Percentiles rank a stretch among this genome's conserved stretches.
These are phyloP conservation scores for Daldinia sp. DNA, from an alignment of 2,329 filamentous ascomycete species.

Conservation along the genomic window DNA sequence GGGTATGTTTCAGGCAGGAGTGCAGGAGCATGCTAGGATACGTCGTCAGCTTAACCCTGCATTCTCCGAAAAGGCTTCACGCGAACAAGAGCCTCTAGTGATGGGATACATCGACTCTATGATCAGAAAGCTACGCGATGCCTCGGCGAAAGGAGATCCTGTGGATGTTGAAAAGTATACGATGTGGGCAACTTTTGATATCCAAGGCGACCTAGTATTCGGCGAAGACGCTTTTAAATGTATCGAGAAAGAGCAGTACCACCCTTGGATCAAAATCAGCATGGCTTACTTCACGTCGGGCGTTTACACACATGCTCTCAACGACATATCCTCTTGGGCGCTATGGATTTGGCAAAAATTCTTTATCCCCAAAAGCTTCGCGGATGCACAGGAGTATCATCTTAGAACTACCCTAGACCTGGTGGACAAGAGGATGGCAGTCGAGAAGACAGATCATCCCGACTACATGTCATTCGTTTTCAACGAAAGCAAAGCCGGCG, in stretches of 20 bases:
- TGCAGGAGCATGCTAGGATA: slow-evolving; percentile 29
- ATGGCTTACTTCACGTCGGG: slow-evolving; percentile 24
- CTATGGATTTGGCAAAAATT: slow-evolving; percentile 30
- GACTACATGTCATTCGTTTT: slow-evolving; percentile 35
- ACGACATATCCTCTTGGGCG: slow-evolving; percentile 30
- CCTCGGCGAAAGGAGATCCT: slow-evolving; percentile 4
- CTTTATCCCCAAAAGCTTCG: slow-evolving; percentile 15
- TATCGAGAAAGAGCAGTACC: slow-evolving; percentile 25
- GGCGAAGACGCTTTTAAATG: slow-evolving; percentile 33
- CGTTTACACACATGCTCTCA: slow-evolving; percentile 23
- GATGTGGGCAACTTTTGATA: slow-evolving; percentile 34
- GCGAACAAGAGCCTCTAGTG: slow-evolving; percentile 40
- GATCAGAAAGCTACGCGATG: slow-evolving; percentile 45
- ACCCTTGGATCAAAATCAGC: slow-evolving; percentile 28
- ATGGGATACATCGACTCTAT: slow-evolving; percentile 50
- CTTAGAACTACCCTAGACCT: slow-evolving; percentile 18
- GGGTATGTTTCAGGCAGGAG: slow-evolving; percentile 39
- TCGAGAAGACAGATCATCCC: slow-evolving; percentile 25
- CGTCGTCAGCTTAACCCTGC: slow-evolving; percentile 33
- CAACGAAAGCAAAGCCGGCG: slow-evolving; percentile 22
- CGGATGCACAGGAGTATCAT: slow-evolving; percentile 12
- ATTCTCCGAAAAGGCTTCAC: slow-evolving; percentile 33
- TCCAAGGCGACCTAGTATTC: slow-evolving; percentile 34
- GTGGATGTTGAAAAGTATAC: slow-evolving; percentile 31
- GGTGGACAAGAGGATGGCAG: slow-evolving; percentile 32